Evolutionary conservation across 345 rosid genomes (phyloP).

Genomic region (Rubroshorea leprosula): DNA sequence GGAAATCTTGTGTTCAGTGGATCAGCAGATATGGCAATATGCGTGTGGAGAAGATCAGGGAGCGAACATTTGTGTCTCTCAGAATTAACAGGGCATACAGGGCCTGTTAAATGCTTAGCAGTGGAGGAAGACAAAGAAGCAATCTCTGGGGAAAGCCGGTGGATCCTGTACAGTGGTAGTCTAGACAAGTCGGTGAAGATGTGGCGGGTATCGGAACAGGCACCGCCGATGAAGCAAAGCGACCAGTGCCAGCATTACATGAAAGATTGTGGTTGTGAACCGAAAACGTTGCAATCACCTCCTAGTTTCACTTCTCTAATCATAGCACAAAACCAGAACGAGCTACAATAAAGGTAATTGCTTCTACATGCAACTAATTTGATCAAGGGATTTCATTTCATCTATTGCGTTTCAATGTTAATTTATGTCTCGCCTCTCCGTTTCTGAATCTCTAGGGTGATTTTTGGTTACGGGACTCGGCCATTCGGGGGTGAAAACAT

Average conservation of each 20-base stretch:
- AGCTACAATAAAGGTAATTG: no score
- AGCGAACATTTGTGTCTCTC: constrained; percentile 39
- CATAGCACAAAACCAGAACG: constrained; percentile 30
- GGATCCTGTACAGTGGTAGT: constrained; percentile 63
- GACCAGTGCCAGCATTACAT: constrained; percentile 8
- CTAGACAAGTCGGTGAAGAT: constrained; percentile 58
- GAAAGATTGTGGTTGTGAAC: constrained; percentile 11
- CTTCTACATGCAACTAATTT: neutral
- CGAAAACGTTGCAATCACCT: constrained; percentile 15
- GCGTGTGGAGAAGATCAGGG: no score
- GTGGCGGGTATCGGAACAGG: constrained; percentile 49
- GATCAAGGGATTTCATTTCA: no score
- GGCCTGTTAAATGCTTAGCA: constrained; percentile 62
- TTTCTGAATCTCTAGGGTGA: no score
- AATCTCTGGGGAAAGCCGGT: constrained; percentile 21
- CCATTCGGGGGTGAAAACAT: no score
- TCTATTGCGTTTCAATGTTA: no score
- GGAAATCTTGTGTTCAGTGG: no score
- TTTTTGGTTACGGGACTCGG: no score
- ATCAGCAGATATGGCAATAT: no score
- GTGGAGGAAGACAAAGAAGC: constrained; percentile 36
- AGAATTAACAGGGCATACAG: constrained; percentile 36
- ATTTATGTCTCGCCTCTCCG: no score
- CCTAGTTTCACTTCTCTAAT: constrained; percentile 44
- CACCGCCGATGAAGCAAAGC: constrained; percentile 30